A percentile compares a stretch with the other conserved stretches of the same genome.
These are phyloP conservation scores for Hydrangea macrophylla DNA, from an alignment of 148 eudicot genomes.

Conservation along the genomic window DNA sequence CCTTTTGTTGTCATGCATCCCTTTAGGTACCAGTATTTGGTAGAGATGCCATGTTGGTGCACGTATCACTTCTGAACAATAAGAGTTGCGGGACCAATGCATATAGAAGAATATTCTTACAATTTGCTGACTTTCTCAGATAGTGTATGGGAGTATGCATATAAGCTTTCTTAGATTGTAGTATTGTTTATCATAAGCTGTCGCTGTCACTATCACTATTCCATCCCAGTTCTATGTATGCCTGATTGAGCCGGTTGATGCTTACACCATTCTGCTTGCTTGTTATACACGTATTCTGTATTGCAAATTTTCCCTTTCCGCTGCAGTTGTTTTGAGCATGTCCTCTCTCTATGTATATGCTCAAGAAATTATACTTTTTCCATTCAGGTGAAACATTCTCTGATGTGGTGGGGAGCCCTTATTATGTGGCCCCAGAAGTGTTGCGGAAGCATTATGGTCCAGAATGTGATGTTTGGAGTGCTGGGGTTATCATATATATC, in stretches of 20 bases:
- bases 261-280: background rate
- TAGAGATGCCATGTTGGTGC: too few relatives aligned
- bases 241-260: background rate
- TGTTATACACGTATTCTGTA: background rate
- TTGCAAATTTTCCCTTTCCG: background rate
- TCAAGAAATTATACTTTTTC: slow-evolving; percentile 10
- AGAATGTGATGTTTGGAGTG: slow-evolving; percentile 49
- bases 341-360: background rate
- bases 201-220: slow-evolving; percentile 6
- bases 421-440: slow-evolving; percentile 46
- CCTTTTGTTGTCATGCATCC: too few relatives aligned
- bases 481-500: slow-evolving; percentile 40
- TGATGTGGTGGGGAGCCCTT: slow-evolving; percentile 44
- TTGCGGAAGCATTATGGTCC: slow-evolving; percentile 33
- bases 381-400: slow-evolving; percentile 37
- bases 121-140: background rate
- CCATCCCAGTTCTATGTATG: background rate
- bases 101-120: background rate
- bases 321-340: background rate
- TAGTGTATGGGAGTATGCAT: background rate
- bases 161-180: background rate
- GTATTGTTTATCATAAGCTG: background rate
- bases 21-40: too few relatives aligned
- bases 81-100: background rate
- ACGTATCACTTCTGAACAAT: background rate